These are phyloP conservation scores for Cicer cuneatum DNA, from an alignment of 306 rosid species.

Conservation along the genomic window DNA sequence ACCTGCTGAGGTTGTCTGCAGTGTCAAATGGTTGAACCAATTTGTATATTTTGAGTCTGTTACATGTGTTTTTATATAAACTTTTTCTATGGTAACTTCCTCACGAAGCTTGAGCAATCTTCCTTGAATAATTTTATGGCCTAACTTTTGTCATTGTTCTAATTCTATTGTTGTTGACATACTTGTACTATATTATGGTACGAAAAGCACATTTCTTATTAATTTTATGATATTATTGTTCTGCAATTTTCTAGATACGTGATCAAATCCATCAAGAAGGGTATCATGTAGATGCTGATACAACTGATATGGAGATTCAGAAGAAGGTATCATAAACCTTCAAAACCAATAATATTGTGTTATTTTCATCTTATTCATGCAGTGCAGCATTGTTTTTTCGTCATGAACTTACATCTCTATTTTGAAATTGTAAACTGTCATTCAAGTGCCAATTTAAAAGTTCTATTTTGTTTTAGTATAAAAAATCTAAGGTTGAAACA, in stretches of 20 bases:
- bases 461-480: background rate
- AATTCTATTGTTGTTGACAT: conserved; percentile 6
- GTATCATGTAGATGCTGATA: conserved; percentile 76
- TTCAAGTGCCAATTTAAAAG: conserved; percentile 12
- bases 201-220: conserved; percentile 20
- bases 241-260: conserved; percentile 59
- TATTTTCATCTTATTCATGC: conserved; percentile 24
- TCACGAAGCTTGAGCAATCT: conserved; percentile 1
- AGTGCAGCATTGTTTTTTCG: background rate
- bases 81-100: conserved; percentile 29
- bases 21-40: conserved; percentile 19
- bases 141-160: conserved; percentile 11
- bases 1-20: conserved; percentile 9
- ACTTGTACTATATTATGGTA: conserved; percentile 12
- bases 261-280: conserved; percentile 76
- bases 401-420: background rate
- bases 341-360: background rate
- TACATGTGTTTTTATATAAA: background rate
- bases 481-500: background rate
- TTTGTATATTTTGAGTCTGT: conserved; percentile 19
- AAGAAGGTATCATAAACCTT: conserved; percentile 63
- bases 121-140: conserved; percentile 21
- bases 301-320: conserved; percentile 81
- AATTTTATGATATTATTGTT: conserved; percentile 14
- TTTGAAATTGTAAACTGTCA: conserved; percentile 6